These are phyloP conservation scores for Cladosporium sp. DNA, from an alignment of 2,329 filamentous ascomycete species.

Conservation along the genomic window DNA sequence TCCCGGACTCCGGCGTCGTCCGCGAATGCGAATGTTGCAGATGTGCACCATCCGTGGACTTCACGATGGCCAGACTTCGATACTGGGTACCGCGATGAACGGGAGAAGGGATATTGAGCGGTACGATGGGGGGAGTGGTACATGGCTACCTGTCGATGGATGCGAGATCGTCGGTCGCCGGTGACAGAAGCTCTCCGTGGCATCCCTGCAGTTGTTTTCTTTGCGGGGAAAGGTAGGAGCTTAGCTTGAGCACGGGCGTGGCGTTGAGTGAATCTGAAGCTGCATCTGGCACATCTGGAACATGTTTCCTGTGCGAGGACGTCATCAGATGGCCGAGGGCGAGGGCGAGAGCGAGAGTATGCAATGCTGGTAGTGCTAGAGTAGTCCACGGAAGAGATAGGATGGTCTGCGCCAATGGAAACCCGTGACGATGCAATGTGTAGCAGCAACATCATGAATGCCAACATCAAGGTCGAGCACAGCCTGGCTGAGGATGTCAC, in stretches of 20 bases:
- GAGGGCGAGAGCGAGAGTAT: neutral
- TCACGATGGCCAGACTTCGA: neutral
- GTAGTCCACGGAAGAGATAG: neutral
- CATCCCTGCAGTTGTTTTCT: conserved; percentile 7
- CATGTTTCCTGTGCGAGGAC: neutral
- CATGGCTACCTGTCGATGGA: conserved; percentile 7
- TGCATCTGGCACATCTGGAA: conserved; percentile 7
- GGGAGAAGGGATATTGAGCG: neutral
- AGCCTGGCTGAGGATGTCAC: neutral
- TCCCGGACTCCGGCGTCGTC: neutral
- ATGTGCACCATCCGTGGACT: neutral
- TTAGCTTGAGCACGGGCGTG: conserved; percentile 9
- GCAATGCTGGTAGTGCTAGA: neutral
- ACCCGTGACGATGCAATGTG: too few species aligned
- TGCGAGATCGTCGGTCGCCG: neutral
- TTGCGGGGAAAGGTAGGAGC: conserved; percentile 10
- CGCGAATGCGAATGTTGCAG: conserved; percentile 1
- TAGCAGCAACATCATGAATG: neutral
- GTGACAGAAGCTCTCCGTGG: neutral
- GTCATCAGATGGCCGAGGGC: neutral
- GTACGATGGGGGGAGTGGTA: neutral
- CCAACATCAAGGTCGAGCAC: neutral
- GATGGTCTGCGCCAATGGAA: neutral
- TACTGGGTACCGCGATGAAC: neutral
- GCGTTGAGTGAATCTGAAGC: neutral